phyloP scores from a whole-genome alignment of 2,329 filamentous ascomycete species.

The Arthrobotrys entomopaga region DNA sequence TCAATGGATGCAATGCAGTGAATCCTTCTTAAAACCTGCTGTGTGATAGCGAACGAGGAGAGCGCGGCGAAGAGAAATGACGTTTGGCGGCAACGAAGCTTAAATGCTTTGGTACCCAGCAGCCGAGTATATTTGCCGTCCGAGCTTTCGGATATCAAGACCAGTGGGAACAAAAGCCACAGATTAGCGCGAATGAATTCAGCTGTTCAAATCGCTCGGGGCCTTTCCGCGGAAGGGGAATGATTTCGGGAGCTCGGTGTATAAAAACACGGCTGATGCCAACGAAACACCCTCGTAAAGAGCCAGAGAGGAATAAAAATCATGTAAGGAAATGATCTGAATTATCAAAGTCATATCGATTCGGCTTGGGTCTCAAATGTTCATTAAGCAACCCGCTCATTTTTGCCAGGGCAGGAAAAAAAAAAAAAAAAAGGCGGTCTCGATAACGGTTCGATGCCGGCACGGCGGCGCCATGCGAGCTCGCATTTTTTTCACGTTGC shows the following conservation, averaged over 20 bases:
- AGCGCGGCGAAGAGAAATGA: constrained; percentile 11
- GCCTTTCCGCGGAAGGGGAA: constrained; percentile 16
- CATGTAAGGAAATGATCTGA: too few species aligned
- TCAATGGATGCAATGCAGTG: too few species aligned
- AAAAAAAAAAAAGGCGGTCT: background rate
- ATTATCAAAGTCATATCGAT: too few species aligned
- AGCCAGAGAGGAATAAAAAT: too few species aligned
- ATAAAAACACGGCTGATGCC: background rate
- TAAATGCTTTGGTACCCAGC: constrained; percentile 10
- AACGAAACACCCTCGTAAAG: too few species aligned
- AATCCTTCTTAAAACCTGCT: background rate
- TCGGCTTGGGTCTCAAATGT: background rate
- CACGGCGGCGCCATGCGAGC: constrained; percentile 3
- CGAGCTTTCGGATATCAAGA: constrained; percentile 33
- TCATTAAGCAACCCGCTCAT: constrained; percentile 44
- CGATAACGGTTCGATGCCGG: background rate
- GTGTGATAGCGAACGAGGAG: constrained; percentile 2
- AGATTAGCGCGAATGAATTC: constrained; percentile 11
- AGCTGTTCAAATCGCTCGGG: constrained; percentile 12
- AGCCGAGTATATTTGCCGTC: constrained; percentile 52
- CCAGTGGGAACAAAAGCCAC: constrained; percentile 8
- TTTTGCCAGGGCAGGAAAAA: constrained; percentile 1
- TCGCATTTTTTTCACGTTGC: background rate
- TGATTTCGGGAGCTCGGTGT: constrained; percentile 13
- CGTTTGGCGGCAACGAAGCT: constrained; percentile 40